Percentiles rank a stretch among this genome's conserved stretches.
phyloP scores from a whole-genome alignment of 1,284 basidiomycete genomes.

The Cryptococcus neoformans region DNA sequence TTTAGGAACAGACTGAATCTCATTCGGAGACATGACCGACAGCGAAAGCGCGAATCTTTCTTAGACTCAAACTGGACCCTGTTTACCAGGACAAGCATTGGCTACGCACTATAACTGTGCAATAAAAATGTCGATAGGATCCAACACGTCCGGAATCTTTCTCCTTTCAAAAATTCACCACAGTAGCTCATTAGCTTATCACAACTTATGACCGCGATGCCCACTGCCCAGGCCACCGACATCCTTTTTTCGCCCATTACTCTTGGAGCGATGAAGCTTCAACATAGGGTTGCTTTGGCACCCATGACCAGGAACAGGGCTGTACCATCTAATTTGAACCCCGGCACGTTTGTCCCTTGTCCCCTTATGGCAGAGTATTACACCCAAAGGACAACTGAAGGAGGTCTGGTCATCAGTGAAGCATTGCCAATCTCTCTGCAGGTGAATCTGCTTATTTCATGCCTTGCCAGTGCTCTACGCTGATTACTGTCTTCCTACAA shows the following conservation, averaged over 20 bases:
- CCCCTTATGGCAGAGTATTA: not conserved
- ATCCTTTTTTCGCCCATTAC: not conserved
- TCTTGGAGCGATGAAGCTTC: not conserved
- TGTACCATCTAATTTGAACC: not conserved
- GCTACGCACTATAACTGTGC: too few species aligned
- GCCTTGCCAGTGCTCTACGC: not conserved
- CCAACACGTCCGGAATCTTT: too few species aligned
- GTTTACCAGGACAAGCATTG: too few species aligned
- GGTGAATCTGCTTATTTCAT: not conserved
- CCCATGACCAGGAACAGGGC: not conserved
- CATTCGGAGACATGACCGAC: too few species aligned
- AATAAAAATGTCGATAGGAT: too few species aligned
- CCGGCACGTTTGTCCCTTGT: not conserved
- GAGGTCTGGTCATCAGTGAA: slow-evolving; percentile 1
- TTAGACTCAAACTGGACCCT: too few species aligned
- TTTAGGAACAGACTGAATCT: too few species aligned
- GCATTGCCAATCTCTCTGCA: slow-evolving; percentile 1
- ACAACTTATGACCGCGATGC: too few species aligned
- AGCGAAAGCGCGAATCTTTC: too few species aligned
- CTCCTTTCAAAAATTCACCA: too few species aligned
- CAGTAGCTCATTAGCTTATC: too few species aligned
- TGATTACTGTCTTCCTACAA: not conserved
- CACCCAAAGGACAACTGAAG: not conserved
- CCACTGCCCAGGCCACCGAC: not conserved
- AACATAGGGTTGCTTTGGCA: not conserved